A percentile compares a stretch with the other conserved stretches of the same genome.
These are phyloP conservation scores for Sporothrix dimorphospora DNA, from an alignment of 2,329 filamentous ascomycete genomes.

Conservation along the genomic window DNA sequence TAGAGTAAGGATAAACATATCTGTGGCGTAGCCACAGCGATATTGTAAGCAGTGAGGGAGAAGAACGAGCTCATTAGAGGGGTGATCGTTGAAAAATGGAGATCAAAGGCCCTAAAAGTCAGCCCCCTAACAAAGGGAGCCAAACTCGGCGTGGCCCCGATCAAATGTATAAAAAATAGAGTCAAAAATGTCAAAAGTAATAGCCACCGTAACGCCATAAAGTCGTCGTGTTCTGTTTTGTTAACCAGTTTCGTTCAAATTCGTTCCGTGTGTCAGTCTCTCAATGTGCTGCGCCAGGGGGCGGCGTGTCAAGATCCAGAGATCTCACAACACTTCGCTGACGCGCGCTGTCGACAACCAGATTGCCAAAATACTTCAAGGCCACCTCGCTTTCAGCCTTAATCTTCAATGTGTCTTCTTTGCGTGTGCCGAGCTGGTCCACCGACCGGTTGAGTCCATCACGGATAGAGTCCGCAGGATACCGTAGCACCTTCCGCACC, in stretches of 20 bases:
- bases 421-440: constrained; percentile 76
- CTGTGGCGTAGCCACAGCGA: not conserved
- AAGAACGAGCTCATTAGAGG: not conserved
- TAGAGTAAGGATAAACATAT: not conserved
- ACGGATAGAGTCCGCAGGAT: constrained; percentile 84
- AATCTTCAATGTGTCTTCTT: constrained; percentile 81
- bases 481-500: constrained; percentile 84
- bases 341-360: constrained; percentile 67
- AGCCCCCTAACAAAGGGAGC: not conserved
- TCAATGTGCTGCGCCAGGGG: constrained; percentile 22
- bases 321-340: constrained; percentile 55
- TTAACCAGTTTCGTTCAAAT: not conserved
- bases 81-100: not conserved
- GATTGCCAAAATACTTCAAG: constrained; percentile 84
- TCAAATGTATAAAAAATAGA: not conserved
- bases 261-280: not conserved
- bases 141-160: not conserved
- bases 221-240: not conserved
- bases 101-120: not conserved
- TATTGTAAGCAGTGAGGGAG: not conserved
- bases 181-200: not conserved
- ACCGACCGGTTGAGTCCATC: constrained; percentile 81
- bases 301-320: constrained; percentile 55
- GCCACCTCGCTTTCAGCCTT: constrained; percentile 84
- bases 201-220: constrained; percentile 9